phyloP scores from a whole-genome alignment of 2,329 filamentous ascomycete genomes.

The Fusarium algeriense region DNA sequence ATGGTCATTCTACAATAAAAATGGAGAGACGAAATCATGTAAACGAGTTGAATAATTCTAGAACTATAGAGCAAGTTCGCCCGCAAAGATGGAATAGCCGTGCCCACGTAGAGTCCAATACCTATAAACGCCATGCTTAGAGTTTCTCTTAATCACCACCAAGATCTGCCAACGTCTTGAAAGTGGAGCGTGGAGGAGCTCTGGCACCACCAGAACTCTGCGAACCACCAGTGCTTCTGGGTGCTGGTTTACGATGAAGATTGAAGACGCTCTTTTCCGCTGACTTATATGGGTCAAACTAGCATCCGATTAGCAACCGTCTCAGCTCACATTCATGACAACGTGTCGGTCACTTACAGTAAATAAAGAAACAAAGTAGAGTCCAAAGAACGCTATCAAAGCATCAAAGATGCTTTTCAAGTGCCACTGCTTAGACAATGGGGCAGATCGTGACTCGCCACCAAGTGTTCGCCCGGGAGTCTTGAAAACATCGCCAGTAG shows the following conservation, averaged over 20 bases:
- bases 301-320: constrained; percentile 42
- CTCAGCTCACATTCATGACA: background rate
- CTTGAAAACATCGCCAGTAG: constrained; percentile 63
- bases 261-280: constrained; percentile 72
- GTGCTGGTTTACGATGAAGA: constrained; percentile 53
- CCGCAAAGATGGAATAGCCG: background rate
- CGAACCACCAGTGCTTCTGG: constrained; percentile 46
- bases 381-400: constrained; percentile 67
- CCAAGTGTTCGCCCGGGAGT: constrained; percentile 70
- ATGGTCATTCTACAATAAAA: background rate
- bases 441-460: constrained; percentile 47
- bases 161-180: constrained; percentile 68
- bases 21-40: background rate
- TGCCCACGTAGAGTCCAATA: constrained; percentile 4
- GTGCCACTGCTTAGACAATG: constrained; percentile 44
- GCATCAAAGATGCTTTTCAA: constrained; percentile 62
- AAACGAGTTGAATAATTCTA: background rate
- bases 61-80: background rate
- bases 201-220: constrained; percentile 41
- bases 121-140: constrained; percentile 5
- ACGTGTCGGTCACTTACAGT: constrained; percentile 58
- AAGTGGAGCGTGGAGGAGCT: constrained; percentile 53
- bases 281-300: constrained; percentile 73
- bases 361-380: constrained; percentile 73
- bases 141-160: constrained; percentile 47